phyloP scores from a whole-genome alignment of 352 stramenopile species.

The Globisporangium alternatum region DNA sequence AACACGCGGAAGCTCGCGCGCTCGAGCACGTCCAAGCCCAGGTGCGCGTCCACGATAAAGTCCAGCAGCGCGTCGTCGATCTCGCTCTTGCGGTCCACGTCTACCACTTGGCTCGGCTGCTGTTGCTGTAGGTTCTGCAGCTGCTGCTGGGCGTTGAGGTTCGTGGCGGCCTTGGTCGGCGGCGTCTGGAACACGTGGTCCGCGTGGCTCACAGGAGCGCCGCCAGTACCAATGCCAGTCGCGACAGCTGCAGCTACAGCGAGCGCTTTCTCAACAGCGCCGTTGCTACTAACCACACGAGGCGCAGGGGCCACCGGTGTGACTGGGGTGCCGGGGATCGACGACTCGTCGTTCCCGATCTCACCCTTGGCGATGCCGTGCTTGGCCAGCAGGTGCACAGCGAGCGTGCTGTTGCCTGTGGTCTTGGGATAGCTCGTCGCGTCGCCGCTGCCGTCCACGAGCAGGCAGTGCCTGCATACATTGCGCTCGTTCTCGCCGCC shows the following conservation, averaged over 20 bases:
- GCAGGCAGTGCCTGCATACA: conserved; percentile 7
- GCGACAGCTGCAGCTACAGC: background rate
- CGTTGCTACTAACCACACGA: background rate
- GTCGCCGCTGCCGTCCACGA: background rate
- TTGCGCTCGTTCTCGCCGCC: conserved; percentile 8
- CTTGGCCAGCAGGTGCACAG: conserved; percentile 15
- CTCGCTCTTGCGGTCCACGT: background rate
- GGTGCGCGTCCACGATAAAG: conserved; percentile 7
- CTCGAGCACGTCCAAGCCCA: conserved; percentile 7
- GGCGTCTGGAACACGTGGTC: background rate
- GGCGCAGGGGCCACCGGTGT: background rate
- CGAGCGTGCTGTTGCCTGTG: conserved; percentile 13
- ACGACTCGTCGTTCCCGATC: background rate
- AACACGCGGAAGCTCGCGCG: background rate
- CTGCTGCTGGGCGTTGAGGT: background rate
- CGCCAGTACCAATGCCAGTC: background rate
- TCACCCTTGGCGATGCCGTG: conserved; percentile 11
- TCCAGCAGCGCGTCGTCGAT: conserved; percentile 5
- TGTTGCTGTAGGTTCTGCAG: background rate
- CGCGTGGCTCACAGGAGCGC: no score
- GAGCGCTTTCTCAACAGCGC: background rate
- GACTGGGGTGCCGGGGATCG: background rate
- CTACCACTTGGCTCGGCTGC: background rate
- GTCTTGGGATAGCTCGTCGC: conserved; percentile 10
- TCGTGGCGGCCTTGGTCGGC: background rate